A percentile compares a stretch with the other conserved stretches of the same genome.
Evolutionary conservation across 202 grass and related monocot species (phyloP).

Genomic region (Carex sylvatica): DNA sequence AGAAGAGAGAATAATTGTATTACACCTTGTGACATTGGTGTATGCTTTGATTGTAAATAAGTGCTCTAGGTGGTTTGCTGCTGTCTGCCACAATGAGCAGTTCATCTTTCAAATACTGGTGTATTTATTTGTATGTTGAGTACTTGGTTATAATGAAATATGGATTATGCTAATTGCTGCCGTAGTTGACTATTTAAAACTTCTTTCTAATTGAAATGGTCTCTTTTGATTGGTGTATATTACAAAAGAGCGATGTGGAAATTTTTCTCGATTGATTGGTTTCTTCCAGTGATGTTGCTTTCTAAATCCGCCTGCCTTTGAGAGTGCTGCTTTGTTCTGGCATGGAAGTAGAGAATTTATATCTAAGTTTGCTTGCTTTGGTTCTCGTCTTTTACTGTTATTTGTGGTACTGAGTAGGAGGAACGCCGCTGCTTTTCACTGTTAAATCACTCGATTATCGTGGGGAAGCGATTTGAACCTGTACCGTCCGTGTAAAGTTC

Average conservation of each 20-base stretch:
- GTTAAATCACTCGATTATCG: neutral
- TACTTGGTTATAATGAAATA: neutral
- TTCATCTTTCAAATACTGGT: neutral
- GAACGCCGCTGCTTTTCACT: neutral
- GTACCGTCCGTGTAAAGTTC: neutral
- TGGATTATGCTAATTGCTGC: neutral
- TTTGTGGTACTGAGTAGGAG: neutral
- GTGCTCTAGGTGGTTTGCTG: constrained; percentile 47
- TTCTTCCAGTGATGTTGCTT: neutral
- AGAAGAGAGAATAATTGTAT: constrained; percentile 43
- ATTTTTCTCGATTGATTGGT: neutral
- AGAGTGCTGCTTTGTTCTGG: constrained; percentile 6
- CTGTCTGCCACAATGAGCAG: constrained; percentile 44
- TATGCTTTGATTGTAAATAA: constrained; percentile 31
- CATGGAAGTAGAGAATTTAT: neutral
- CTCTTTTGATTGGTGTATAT: neutral
- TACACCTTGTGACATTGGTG: constrained; percentile 6
- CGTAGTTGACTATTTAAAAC: neutral
- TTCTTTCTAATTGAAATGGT: neutral
- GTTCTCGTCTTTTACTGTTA: neutral
- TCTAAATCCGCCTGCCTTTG: neutral
- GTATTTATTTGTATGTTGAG: neutral
- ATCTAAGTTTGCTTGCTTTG: neutral
- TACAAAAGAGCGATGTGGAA: neutral
- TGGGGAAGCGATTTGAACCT: neutral